Evolutionary conservation across 1,284 basidiomycete species (phyloP), one percentile per base, ranked within the genome.

Genomic region (Cystobasidium sp.): DNA sequence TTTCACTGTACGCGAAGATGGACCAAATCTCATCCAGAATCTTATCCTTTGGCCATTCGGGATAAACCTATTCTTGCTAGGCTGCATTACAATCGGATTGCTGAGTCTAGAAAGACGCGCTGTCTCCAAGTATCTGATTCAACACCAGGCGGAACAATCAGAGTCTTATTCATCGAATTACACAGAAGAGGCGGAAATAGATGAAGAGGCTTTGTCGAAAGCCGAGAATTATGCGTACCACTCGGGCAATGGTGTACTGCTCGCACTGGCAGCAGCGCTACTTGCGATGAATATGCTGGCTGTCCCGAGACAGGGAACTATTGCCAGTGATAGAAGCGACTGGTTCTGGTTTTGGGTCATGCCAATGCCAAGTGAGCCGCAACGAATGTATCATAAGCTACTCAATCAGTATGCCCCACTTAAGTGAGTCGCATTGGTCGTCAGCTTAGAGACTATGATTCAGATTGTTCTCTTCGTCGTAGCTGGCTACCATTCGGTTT

Each of bases 311-410:
- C 51, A 58, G 20, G 70, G 70, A 6, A 73, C 70, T 3, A 20
- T 10, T 3, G 51, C 46, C 37, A 22, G 24, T 16, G 70, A 73
- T 24, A 73, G 24, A 52, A 73, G 70, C 70, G 70, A 58, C 24
- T 73, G 70, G 70, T 73, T 73, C 44, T 73, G 70, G 70, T 73
- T 73, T 52, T 73, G 70, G 70, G 59, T 73, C 14, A 73, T 73
- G 70, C 70, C 70, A 12, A 73, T 62, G 56, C 70, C 70, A 1
- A 61, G 59, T 12, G 31, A 46, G 24, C 68, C 68, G 18, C 46
- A 46, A 16, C 24, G 41, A 14, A 52, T 51, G 41, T 73, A 73
- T 39, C 49, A 66, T 24, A 73, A 31, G 41, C 16, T 73, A 2
- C 41, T 66, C 6, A 62, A 52, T 39, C 70, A 73, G 41, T 73